Conservation (phyloP, 139 green algal genomes). For the Haematococcus sp. region DNA sequence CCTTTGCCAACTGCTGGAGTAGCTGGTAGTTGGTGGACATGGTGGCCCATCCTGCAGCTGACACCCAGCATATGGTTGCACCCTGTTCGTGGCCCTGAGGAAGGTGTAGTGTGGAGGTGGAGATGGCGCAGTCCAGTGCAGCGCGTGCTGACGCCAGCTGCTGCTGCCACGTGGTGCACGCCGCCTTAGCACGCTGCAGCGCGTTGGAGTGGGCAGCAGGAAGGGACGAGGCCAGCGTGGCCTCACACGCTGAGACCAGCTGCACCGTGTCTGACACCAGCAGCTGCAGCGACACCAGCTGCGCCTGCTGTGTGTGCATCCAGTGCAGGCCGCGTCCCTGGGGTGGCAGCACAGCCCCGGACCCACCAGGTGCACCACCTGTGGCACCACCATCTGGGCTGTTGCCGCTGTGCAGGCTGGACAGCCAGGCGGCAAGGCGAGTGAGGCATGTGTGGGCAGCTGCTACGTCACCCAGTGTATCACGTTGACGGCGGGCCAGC, state of each 20-base stretch:
- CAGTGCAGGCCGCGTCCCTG: neutral
- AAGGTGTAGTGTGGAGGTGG: neutral
- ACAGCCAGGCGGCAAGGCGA: constrained; percentile 26
- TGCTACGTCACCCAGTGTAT: constrained; percentile 31
- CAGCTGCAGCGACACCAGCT: constrained; percentile 32
- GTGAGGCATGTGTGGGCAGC: constrained; percentile 8
- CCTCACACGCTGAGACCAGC: constrained; percentile 39
- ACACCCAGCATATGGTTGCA: neutral
- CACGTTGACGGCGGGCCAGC: constrained; percentile 65
- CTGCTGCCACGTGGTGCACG: neutral
- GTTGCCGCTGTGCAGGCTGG: neutral
- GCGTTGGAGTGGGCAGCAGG: neutral
- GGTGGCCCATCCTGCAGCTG: neutral
- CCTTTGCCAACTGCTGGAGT: constrained; percentile 8
- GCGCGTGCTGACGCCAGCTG: neutral
- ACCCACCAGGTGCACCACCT: constrained; percentile 1
- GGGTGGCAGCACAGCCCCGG: neutral
- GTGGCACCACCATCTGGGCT: neutral
- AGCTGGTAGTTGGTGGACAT: constrained; percentile 8
- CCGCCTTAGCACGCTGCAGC: neutral
- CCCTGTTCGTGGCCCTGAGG: neutral
- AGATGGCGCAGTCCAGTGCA: neutral
- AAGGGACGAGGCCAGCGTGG: neutral
- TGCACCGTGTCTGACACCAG: constrained; percentile 25
- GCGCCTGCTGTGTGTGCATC: constrained; percentile 9